A percentile compares a stretch with the other conserved stretches of the same genome.
These are phyloP conservation scores for Angomonas desouzai DNA, from an alignment of 208 protist genomes.

Conservation along the genomic window DNA sequence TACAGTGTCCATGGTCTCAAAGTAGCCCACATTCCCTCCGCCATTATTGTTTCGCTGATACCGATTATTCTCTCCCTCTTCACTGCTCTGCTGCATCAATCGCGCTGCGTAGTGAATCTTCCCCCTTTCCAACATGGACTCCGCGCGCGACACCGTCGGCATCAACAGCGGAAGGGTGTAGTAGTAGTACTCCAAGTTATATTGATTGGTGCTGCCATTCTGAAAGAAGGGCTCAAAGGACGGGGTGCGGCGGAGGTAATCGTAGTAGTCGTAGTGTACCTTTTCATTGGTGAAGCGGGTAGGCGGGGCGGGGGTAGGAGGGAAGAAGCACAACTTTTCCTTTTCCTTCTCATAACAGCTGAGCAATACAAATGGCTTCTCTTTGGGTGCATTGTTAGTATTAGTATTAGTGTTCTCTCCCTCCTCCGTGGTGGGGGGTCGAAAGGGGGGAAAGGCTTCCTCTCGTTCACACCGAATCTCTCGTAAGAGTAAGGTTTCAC, in stretches of 20 bases:
- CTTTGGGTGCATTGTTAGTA: neutral
- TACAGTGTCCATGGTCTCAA: neutral
- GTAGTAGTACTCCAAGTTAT: conserved; percentile 6
- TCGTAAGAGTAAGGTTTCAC: neutral
- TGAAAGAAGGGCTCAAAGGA: neutral
- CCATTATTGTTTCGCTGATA: neutral
- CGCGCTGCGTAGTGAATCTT: neutral
- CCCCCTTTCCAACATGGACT: neutral
- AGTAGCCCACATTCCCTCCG: neutral
- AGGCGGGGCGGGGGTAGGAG: neutral
- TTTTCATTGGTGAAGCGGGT: neutral
- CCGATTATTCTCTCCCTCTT: conserved; percentile 1
- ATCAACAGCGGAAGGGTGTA: conserved; percentile 9
- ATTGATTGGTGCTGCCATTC: neutral
- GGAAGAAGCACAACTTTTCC: neutral
- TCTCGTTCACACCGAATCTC: neutral
- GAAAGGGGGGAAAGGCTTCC: neutral
- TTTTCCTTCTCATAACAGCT: neutral
- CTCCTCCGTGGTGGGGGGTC: neutral
- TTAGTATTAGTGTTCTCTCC: neutral
- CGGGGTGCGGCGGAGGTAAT: conserved; percentile 6
- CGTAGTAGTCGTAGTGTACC: neutral
- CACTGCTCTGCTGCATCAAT: neutral
- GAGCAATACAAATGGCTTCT: neutral
- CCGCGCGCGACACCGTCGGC: neutral